Evolutionary conservation across 129 eudicot species (phyloP).

Genomic region (Flaveria ramosissima): DNA sequence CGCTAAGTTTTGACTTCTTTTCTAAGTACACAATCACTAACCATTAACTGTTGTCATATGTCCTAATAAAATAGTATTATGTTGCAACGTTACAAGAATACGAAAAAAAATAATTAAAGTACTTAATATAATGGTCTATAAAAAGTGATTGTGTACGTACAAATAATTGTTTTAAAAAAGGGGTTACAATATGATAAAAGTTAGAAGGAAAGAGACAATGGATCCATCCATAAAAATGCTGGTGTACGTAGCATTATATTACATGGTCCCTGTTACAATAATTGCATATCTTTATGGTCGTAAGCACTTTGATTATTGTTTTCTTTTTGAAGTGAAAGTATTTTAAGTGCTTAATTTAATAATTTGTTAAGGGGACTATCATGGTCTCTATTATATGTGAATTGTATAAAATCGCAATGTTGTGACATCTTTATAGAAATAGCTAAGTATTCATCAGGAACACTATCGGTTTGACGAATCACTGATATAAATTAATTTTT

Average conservation of each 20-base stretch:
- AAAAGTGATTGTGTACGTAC: slow-evolving; percentile 28
- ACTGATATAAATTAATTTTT: too few relatives aligned
- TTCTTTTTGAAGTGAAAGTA: not conserved
- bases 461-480: too few relatives aligned
- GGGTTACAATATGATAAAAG: slow-evolving; percentile 33
- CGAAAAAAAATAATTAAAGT: not conserved
- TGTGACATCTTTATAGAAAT: too few relatives aligned
- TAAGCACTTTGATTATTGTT: slow-evolving; percentile 12
- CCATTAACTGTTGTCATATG: not conserved
- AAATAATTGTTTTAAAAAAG: slow-evolving; percentile 27
- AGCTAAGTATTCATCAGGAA: too few relatives aligned
- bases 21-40: not conserved
- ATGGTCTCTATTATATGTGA: too few relatives aligned
- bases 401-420: too few relatives aligned
- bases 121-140: not conserved
- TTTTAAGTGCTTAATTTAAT: too few relatives aligned
- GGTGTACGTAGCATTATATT: slow-evolving; percentile 30
- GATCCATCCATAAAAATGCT: slow-evolving; percentile 30
- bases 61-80: not conserved
- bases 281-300: slow-evolving; percentile 21
- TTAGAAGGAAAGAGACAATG: slow-evolving; percentile 22
- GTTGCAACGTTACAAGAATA: slow-evolving; percentile 5
- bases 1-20: not conserved
- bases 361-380: too few relatives aligned
- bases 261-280: slow-evolving; percentile 31